These are phyloP conservation scores for Cercospora berteroae DNA, from an alignment of 2,329 filamentous ascomycete species.

Conservation along the genomic window DNA sequence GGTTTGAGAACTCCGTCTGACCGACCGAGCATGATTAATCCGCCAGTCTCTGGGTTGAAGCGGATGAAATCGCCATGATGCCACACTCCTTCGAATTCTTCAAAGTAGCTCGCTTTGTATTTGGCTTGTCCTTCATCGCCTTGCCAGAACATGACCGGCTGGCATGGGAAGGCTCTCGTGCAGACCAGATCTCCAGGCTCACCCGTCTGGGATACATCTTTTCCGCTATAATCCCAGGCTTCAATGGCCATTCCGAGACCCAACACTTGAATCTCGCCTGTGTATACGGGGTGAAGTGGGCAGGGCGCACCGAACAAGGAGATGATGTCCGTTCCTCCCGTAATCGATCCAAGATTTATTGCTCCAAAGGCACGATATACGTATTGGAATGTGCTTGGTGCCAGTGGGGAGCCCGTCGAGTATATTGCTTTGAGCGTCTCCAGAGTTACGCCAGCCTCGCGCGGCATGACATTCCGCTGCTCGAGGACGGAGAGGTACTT, in stretches of 20 bases:
- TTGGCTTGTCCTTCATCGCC: constrained; percentile 68
- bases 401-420: constrained; percentile 87
- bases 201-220: constrained; percentile 58
- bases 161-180: constrained; percentile 79
- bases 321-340: constrained; percentile 93
- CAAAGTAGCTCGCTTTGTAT: constrained; percentile 84
- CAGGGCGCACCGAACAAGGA: constrained; percentile 88
- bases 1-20: constrained; percentile 94
- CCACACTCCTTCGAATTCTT: constrained; percentile 76
- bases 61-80: constrained; percentile 92
- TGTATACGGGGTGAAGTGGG: constrained; percentile 50
- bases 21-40: constrained; percentile 84
- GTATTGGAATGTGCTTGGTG: constrained; percentile 88
- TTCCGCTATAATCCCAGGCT: constrained; percentile 54
- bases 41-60: constrained; percentile 68
- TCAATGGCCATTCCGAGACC: constrained; percentile 53
- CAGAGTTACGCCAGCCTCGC: constrained; percentile 56
- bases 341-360: constrained; percentile 91
- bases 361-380: constrained; percentile 81
- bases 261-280: constrained; percentile 51
- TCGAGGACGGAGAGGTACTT: constrained; percentile 92
- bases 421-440: constrained; percentile 75
- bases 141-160: constrained; percentile 81
- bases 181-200: constrained; percentile 88
- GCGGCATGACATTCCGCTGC: constrained; percentile 66